phyloP scores from a whole-genome alignment of 2,329 filamentous ascomycete genomes.

The Penicillium digitatum region DNA sequence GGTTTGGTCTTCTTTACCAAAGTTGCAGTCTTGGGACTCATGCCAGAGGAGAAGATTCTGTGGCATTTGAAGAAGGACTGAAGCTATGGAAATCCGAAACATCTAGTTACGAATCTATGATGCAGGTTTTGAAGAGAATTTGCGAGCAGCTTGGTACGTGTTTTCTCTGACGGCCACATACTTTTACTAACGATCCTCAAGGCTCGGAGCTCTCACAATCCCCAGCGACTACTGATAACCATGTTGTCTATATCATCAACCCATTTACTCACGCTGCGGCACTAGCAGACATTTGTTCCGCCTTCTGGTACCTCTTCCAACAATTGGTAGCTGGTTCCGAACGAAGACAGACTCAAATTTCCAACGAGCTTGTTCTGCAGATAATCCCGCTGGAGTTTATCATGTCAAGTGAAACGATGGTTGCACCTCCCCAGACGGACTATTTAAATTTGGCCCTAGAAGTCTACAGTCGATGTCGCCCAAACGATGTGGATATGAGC shows the following conservation, averaged over 20 bases:
- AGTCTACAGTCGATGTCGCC: constrained; percentile 56
- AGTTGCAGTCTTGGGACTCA: constrained; percentile 56
- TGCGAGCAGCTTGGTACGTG: constrained; percentile 39
- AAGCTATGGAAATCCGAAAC: constrained; percentile 35
- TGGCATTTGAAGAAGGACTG: constrained; percentile 39
- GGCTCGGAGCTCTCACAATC: constrained; percentile 36
- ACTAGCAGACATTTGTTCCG: constrained; percentile 52
- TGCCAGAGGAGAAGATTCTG: constrained; percentile 40
- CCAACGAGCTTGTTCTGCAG: constrained; percentile 54
- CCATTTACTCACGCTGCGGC: constrained; percentile 49
- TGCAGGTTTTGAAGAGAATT: constrained; percentile 33
- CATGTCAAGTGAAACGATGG: constrained; percentile 49
- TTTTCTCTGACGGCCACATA: background rate
- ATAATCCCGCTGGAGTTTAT: constrained; percentile 56
- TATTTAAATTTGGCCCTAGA: constrained; percentile 53
- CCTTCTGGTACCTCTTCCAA: constrained; percentile 56
- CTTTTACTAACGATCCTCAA: constrained; percentile 19
- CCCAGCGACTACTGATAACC: constrained; percentile 37
- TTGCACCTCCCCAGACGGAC: constrained; percentile 48
- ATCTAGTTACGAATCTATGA: constrained; percentile 31
- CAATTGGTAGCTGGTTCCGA: constrained; percentile 46
- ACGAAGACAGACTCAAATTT: constrained; percentile 27
- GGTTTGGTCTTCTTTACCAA: constrained; percentile 54
- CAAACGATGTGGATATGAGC: constrained; percentile 34
- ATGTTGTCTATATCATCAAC: constrained; percentile 58